Base-by-base conservation (phyloP, 2,329 filamentous ascomycete species). In the Ophiostoma australiae region DNA sequence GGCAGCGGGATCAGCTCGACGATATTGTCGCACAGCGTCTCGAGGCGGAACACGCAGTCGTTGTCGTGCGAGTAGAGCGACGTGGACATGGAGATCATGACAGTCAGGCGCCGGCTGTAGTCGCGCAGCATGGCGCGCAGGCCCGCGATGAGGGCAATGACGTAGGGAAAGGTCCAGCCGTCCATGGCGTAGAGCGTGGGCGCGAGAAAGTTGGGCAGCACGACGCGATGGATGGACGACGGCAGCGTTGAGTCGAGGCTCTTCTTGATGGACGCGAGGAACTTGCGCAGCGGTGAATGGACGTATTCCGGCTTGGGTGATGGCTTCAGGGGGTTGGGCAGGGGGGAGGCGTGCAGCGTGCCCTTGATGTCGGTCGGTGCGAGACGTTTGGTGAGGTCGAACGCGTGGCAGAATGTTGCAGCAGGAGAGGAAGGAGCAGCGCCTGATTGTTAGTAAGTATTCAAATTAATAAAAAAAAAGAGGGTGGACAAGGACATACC, bases 131-230 rank as follows among this genome's bases (percentile, higher is more conserved):
- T 82, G 4, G 89, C 88, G 68, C 92, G 87, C 17, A 99, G 82
- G 2, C 85, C 84, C 76, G 97, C 93, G 4, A 98, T 81, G 77
- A 98, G 97, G 73, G 89, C 89, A 39, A 98, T 82, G 33, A 97
- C 81, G 76, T 91, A 85, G 39, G 89, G 82, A 0, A 94, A 93
- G n/a, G 86, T 85, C 74, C 87, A 89, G 66, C 89, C 84, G 35
- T 87, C 83, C 1, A 91, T 84, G 33, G 90, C 86, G 77, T 97
- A 98, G 17, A 94, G 79, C 1, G 91, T 90, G n/a, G 95, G 94
- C 3, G 92, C 95, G 33, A 98, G 86, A 11, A 98, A 84, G 70
- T 87, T 90, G 0, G 95, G 94, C n/a, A 98, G 84, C 66, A 97
- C 82, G 52, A 98, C 83, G 67, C 95, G 89, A 78, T 98, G 94